These are phyloP conservation scores for Coemansia guatemalensis DNA, from an alignment of 192 early-diverging fungal species.

Conservation along the genomic window DNA sequence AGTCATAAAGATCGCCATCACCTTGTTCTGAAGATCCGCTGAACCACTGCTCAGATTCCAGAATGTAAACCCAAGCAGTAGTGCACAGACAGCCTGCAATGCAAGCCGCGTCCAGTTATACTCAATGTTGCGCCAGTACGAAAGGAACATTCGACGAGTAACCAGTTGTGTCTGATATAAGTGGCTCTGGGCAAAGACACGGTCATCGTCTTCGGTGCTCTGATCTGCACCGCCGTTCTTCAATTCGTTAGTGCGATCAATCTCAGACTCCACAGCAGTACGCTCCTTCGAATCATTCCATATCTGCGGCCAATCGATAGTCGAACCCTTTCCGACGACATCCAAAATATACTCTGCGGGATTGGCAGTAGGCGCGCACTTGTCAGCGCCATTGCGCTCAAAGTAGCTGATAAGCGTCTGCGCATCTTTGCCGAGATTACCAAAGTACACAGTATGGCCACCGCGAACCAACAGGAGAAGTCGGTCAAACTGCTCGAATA, in stretches of 20 bases:
- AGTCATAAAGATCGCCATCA: conserved; percentile 72
- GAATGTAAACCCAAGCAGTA: conserved; percentile 68
- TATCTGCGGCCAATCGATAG: conserved; percentile 54
- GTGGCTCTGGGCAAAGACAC: conserved; percentile 32
- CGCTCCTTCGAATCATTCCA: conserved; percentile 55
- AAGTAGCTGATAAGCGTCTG: conserved; percentile 68
- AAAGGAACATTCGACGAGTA: conserved; percentile 62
- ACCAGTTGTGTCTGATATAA: conserved; percentile 59
- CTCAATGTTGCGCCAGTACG: conserved; percentile 68
- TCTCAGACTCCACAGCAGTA: conserved; percentile 16
- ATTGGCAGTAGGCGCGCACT: conserved; percentile 66
- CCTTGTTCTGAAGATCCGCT: conserved; percentile 63
- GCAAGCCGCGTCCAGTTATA: conserved; percentile 70
- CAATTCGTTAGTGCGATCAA: conserved; percentile 46
- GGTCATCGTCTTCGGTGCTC: conserved; percentile 21
- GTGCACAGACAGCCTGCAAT: conserved; percentile 55
- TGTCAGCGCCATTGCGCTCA: conserved; percentile 68
- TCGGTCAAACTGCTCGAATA: conserved; percentile 86
- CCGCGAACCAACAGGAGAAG: conserved; percentile 77
- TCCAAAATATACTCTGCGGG: conserved; percentile 88
- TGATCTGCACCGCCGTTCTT: conserved; percentile 10
- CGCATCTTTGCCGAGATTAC: conserved; percentile 71
- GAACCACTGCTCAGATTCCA: conserved; percentile 56
- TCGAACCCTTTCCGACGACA: conserved; percentile 66
- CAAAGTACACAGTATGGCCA: conserved; percentile 79